Evolutionary conservation across 2,329 filamentous ascomycete species (phyloP).

Genomic region (Acarospora socialis): DNA sequence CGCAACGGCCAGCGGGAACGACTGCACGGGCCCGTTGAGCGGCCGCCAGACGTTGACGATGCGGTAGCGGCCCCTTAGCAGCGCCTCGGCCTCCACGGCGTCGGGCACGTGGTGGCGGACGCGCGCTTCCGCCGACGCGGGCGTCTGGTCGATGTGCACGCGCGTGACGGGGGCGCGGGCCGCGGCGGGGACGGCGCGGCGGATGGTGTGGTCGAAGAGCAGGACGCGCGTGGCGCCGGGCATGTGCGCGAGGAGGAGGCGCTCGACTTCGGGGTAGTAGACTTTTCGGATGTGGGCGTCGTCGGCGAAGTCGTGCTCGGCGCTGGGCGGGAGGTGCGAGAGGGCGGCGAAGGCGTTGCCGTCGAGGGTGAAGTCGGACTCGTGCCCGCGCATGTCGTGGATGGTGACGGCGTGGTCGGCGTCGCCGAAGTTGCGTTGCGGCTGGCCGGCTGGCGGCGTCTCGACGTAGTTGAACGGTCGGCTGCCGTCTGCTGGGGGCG

Average conservation of each 20-base stretch:
- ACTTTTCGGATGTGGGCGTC: constrained; percentile 52
- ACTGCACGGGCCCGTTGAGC: constrained; percentile 43
- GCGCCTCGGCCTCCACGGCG: constrained; percentile 47
- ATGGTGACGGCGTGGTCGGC: constrained; percentile 41
- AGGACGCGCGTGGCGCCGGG: constrained; percentile 52
- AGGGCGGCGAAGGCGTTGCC: constrained; percentile 60
- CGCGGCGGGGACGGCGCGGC: constrained; percentile 46
- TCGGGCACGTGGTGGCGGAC: constrained; percentile 51
- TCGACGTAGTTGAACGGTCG: constrained; percentile 55
- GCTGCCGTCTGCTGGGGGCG: constrained; percentile 43
- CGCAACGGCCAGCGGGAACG: constrained; percentile 43
- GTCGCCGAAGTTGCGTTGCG: constrained; percentile 50
- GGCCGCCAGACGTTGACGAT: constrained; percentile 83
- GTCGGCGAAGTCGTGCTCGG: constrained; percentile 48
- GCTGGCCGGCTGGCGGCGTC: constrained; percentile 42
- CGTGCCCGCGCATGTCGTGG: constrained; percentile 58
- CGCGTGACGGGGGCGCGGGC: constrained; percentile 53
- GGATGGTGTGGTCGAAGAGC: constrained; percentile 80
- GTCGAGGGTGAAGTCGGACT: constrained; percentile 53
- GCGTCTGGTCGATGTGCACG: constrained; percentile 76
- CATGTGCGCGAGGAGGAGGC: constrained; percentile 51
- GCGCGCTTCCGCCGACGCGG: constrained; percentile 48
- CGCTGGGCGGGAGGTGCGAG: constrained; percentile 40
- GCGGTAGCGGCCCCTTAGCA: constrained; percentile 57
- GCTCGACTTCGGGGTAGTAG: constrained; percentile 78